These are phyloP conservation scores for Iris pallida DNA, from an alignment of 116 monocot genomes.

Conservation along the genomic window DNA sequence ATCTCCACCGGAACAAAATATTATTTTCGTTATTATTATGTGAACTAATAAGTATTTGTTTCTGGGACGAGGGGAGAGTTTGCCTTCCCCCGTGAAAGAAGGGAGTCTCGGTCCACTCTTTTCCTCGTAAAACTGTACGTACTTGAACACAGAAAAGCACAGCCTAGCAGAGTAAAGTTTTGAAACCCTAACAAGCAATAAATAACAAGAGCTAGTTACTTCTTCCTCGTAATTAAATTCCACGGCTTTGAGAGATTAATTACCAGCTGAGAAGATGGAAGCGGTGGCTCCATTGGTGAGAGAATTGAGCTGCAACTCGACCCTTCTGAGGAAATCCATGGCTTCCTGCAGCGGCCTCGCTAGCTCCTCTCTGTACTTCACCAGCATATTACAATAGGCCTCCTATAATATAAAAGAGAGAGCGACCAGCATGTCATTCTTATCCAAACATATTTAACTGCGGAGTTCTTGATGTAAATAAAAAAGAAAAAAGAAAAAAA, in stretches of 20 bases:
- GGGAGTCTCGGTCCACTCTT: not conserved
- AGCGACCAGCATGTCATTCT: too few species aligned
- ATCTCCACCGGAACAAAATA: too few species aligned
- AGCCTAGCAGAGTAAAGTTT: not conserved
- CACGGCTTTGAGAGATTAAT: too few species aligned
- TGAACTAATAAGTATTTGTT: too few species aligned
- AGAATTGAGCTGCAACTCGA: slow-evolving; percentile 42
- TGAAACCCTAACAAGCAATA: slow-evolving; percentile 1
- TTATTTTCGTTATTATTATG: too few species aligned
- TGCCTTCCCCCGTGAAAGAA: slow-evolving; percentile 7
- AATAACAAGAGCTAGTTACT: not conserved
- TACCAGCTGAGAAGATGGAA: slow-evolving; percentile 25
- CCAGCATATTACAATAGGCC: slow-evolving; percentile 37
- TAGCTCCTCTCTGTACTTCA: slow-evolving; percentile 44
- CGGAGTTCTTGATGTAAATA: not conserved
- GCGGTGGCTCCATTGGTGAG: slow-evolving; percentile 15
- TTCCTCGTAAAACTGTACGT: not conserved
- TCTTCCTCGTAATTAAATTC: not conserved
- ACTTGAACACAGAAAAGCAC: too few species aligned
- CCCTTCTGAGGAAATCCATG: slow-evolving; percentile 32
- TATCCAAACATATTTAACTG: not conserved
- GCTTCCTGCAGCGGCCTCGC: slow-evolving; percentile 39
- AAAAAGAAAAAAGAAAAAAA: not conserved
- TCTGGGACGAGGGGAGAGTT: not conserved
- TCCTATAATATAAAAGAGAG: slow-evolving; percentile 17